Evolutionary conservation across 2,329 filamentous ascomycete genomes (phyloP).

Genomic region (Fusarium chaquense): DNA sequence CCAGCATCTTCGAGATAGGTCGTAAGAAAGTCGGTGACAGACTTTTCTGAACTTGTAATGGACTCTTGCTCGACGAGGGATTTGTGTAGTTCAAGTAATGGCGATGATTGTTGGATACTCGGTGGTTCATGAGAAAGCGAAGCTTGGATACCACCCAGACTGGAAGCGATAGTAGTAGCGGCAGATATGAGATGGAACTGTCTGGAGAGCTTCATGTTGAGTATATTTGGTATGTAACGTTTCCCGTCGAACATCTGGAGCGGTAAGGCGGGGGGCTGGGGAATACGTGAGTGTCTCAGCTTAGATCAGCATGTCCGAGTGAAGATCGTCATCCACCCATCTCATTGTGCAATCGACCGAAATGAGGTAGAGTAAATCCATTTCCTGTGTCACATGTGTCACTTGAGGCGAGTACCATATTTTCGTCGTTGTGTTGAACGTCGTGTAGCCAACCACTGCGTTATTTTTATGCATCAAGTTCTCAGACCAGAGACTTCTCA

Average conservation of each 20-base stretch:
- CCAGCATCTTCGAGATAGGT: background rate
- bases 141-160: fast-evolving
- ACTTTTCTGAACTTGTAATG: slow-evolving; percentile 3
- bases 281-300: background rate
- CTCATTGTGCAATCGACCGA: background rate
- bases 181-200: background rate
- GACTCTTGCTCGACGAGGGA: slow-evolving; percentile 1
- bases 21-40: background rate
- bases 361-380: too few relatives aligned
- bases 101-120: fast-evolving
- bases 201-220: slow-evolving; percentile 1
- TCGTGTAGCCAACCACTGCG: background rate
- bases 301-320: background rate
- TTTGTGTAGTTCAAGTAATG: slow-evolving; percentile 1
- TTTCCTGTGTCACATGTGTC: background rate
- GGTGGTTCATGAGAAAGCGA: background rate
- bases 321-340: background rate
- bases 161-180: background rate
- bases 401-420: background rate
- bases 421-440: background rate
- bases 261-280: background rate
- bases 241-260: background rate
- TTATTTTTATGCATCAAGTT: background rate
- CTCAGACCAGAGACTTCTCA: slow-evolving; percentile 40
- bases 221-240: background rate